Evolutionary conservation across 805 yeast species (phyloP).

Genomic region (Pichia membranifaciens): DNA sequence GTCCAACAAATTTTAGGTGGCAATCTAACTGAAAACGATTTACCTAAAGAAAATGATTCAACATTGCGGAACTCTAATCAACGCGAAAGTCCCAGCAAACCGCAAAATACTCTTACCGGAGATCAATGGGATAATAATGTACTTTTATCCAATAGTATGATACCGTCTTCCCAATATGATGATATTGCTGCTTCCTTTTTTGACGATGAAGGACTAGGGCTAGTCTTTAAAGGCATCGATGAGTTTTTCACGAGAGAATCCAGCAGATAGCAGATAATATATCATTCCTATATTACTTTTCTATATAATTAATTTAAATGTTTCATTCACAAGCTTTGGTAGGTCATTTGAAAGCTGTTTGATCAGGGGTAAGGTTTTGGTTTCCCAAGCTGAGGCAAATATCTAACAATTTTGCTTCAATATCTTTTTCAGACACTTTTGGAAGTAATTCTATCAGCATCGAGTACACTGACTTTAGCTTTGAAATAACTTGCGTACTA

Average conservation of each 20-base stretch:
- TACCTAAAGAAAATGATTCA: too few species aligned
- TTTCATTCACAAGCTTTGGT: too few species aligned
- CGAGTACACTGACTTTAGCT: background rate
- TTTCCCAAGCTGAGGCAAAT: conserved; percentile 5
- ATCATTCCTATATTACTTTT: background rate
- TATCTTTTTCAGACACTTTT: background rate
- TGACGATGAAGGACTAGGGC: conserved; percentile 1
- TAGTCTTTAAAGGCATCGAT: background rate
- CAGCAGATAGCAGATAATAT: background rate
- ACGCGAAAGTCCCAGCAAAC: too few species aligned
- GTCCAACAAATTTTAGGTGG: background rate
- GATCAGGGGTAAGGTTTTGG: too few species aligned
- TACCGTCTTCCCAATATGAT: background rate
- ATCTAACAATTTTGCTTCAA: background rate
- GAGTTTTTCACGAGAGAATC: background rate
- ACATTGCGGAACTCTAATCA: too few species aligned
- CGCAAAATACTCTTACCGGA: too few species aligned
- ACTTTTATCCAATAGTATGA: background rate
- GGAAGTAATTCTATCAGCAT: conserved; percentile 1
- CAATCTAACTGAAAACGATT: too few species aligned
- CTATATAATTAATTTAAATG: background rate
- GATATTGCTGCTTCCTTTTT: background rate
- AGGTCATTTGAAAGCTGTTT: too few species aligned
- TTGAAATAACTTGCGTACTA: too few species aligned
- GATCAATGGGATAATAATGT: too few species aligned